Percentiles rank a stretch among this genome's conserved stretches.
phyloP scores from a whole-genome alignment of 176 grass and related monocot genomes.

The Oryza meridionalis region DNA sequence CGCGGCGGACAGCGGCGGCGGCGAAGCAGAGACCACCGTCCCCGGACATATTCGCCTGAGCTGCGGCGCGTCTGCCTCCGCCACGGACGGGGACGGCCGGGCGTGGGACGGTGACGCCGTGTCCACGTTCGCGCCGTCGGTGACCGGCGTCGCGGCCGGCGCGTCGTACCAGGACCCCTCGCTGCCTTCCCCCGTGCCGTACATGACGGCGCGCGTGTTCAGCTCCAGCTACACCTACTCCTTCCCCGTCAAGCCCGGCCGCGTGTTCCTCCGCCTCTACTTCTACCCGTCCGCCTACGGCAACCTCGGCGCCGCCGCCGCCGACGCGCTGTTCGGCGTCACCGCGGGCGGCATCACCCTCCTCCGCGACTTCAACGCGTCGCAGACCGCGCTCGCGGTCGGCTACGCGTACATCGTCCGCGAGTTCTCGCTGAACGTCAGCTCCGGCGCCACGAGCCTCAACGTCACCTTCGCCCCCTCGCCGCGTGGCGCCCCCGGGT shows the following conservation, averaged over 20 bases:
- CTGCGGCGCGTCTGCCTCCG: slow-evolving; percentile 47
- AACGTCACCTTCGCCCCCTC: slow-evolving; percentile 50
- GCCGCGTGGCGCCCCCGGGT: background rate
- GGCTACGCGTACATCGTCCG: slow-evolving; percentile 26
- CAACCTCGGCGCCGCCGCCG: background rate
- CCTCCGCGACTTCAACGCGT: slow-evolving; percentile 42
- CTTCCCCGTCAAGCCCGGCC: slow-evolving; percentile 45
- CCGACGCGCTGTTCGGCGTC: slow-evolving; percentile 50
- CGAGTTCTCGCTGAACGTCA: slow-evolving; percentile 50
- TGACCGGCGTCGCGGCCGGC: background rate
- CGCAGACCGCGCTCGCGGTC: slow-evolving; percentile 34
- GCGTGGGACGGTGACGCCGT: slow-evolving; percentile 55
- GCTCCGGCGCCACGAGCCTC: background rate
- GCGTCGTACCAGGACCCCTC: slow-evolving; percentile 34
- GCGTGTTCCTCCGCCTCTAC: slow-evolving; percentile 69
- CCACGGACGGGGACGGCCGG: slow-evolving; percentile 35
- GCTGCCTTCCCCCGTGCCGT: slow-evolving; percentile 47
- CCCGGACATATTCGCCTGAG: slow-evolving; percentile 54
- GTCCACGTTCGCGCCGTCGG: slow-evolving; percentile 31
- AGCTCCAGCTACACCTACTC: slow-evolving; percentile 59
- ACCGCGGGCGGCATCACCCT: slow-evolving; percentile 40
- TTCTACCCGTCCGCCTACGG: slow-evolving; percentile 68
- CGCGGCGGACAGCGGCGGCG: slow-evolving; percentile 16
- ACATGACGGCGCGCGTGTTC: slow-evolving; percentile 54
- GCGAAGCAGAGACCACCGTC: background rate